phyloP scores from a whole-genome alignment of 495 filamentous ascomycete species.

The Neurospora sp. region DNA sequence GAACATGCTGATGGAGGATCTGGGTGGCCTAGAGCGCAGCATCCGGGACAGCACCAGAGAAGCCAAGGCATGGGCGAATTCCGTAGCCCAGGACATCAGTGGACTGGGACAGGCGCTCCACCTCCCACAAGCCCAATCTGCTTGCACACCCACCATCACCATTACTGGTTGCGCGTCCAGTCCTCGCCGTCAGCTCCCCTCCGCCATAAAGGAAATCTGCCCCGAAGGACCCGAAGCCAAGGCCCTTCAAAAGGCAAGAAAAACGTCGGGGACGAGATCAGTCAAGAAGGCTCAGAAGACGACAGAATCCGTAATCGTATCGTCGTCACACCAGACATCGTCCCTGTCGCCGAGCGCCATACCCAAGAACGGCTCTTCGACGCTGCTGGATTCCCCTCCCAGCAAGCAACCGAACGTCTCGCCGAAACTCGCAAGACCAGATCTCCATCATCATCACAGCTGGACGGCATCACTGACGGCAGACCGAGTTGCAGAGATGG shows the following conservation, averaged over 20 bases:
- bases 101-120: background rate
- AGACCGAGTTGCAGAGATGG: background rate
- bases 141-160: slow-evolving; percentile 46
- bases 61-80: slow-evolving; percentile 4
- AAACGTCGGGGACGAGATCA: background rate
- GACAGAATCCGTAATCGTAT: background rate
- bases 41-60: slow-evolving; percentile 2
- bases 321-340: slow-evolving; percentile 8
- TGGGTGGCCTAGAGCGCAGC: slow-evolving; percentile 7
- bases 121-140: slow-evolving; percentile 21
- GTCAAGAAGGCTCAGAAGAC: background rate
- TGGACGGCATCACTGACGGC: background rate
- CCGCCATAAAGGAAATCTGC: background rate
- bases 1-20: slow-evolving; percentile 9
- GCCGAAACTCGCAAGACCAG: slow-evolving; percentile 21
- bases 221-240: slow-evolving; percentile 1
- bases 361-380: slow-evolving; percentile 12
- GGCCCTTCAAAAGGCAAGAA: background rate
- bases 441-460: slow-evolving; percentile 9
- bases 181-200: slow-evolving; percentile 2
- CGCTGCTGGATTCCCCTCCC: slow-evolving; percentile 22
- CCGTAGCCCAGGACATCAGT: background rate
- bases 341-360: slow-evolving; percentile 2
- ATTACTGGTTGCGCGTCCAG: slow-evolving; percentile 40
- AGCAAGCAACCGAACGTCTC: slow-evolving; percentile 22